Conservation (phyloP, 2,329 filamentous ascomycete genomes). For the Peltaster fructicola region DNA sequence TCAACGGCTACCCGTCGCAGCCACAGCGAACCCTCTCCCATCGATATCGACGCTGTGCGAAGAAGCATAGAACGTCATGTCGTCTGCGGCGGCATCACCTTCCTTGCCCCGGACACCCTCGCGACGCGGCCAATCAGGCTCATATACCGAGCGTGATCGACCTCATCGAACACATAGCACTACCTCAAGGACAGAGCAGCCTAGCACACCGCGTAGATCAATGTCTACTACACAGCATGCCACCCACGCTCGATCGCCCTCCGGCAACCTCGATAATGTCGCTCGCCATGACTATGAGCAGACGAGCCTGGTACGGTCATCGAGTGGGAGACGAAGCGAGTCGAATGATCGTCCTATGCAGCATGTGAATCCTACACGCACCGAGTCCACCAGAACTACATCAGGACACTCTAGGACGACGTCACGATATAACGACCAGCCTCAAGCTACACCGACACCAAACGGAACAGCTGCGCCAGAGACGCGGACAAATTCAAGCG, state of each 20-base stretch:
- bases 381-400: constrained; percentile 35
- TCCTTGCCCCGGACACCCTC: constrained; percentile 33
- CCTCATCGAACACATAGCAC: constrained; percentile 23
- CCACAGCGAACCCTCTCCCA: constrained; percentile 2
- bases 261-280: constrained; percentile 33
- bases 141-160: constrained; percentile 26
- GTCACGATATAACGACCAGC: constrained; percentile 27
- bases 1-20: no score
- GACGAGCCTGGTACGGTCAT: constrained; percentile 42
- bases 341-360: constrained; percentile 38
- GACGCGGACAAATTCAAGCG: constrained; percentile 11
- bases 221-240: constrained; percentile 18
- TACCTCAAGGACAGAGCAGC: constrained; percentile 14
- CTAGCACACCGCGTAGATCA: constrained; percentile 19
- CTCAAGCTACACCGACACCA: constrained; percentile 11
- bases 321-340: constrained; percentile 40
- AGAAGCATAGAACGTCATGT: constrained; percentile 17
- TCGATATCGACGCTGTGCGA: no score
- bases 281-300: constrained; percentile 58
- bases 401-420: constrained; percentile 20
- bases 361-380: constrained; percentile 22
- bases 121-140: constrained; percentile 26
- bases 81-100: constrained; percentile 29
- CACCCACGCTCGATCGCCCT: constrained; percentile 21
- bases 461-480: constrained; percentile 12